Evolutionary conservation across 495 filamentous ascomycete species (phyloP), one percentile per base, ranked within the genome.

Genomic region (Trichoderma erinaceum): DNA sequence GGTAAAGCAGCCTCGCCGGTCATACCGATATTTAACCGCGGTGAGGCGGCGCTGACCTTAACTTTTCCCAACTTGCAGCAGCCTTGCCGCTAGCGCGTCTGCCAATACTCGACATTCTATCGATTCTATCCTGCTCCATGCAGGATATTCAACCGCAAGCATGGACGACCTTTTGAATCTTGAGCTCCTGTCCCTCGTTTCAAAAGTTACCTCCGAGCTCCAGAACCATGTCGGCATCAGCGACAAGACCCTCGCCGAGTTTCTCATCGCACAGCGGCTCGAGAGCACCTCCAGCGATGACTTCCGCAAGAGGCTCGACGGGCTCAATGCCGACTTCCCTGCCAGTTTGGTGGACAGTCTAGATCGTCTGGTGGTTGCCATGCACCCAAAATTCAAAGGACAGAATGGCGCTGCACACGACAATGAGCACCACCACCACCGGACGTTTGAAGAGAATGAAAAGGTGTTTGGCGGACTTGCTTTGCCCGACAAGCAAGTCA

Each of bases 221-320:
- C 89, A 92, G 71, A 99, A 99, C 78, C 91, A 99, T 79, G 78
- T 99, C 66, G 92, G 94, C 41, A 88, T 97, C 73, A 90, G 82
- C 77, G 94, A 99, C 75, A 97, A 96, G 80, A 97, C 92, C 1
- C 82, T 98, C 21, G 93, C 95, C 65, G 95, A 98, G 77, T 99
- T 96, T 75, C 85, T 98, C 67, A 97, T 99, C 71, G 91, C 88
- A 69, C 91, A 96, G 71, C 92, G 96, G 72, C 74, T 89, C 72
- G 86, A 93, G 87, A 92, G 88, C 80, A 79, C 77, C 21, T 84
- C 82, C 3, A 80, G 91, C 63, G 74, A 81, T 18, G 87, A 89
- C 6, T 97, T 97, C 79, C 82, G 80, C 72, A 86, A 88, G 78
- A 82, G 84, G 71, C 81, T 85, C 70, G 85, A 94, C 67, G 85